Conservation (phyloP, 192 early-diverging fungal genomes). For the Podila epigama region DNA sequence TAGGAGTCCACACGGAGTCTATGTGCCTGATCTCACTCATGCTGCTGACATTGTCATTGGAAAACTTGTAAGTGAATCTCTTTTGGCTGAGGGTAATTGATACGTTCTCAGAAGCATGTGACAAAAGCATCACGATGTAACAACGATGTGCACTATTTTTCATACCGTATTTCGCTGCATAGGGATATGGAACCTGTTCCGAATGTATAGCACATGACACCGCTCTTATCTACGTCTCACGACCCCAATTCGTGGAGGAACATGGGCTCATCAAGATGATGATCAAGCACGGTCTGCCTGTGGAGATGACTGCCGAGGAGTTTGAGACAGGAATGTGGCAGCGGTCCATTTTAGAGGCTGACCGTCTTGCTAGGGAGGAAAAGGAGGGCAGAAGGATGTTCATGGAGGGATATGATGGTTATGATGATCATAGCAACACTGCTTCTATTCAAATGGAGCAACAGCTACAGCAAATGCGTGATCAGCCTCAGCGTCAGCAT, state of each 20-base stretch:
- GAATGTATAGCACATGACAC: conserved; percentile 67
- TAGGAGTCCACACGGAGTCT: conserved; percentile 59
- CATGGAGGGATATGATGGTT: conserved; percentile 2
- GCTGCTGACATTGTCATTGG: conserved; percentile 68
- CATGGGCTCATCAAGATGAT: conserved; percentile 61
- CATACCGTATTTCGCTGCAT: too few relatives aligned
- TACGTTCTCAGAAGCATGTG: neutral
- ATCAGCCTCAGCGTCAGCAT: too few relatives aligned
- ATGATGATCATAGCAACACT: too few relatives aligned
- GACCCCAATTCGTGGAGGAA: conserved; percentile 70
- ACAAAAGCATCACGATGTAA: neutral
- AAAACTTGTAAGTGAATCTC: conserved; percentile 56
- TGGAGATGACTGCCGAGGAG: conserved; percentile 60
- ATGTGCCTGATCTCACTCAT: conserved; percentile 67
- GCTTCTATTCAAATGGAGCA: conserved; percentile 54
- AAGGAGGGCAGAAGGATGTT: conserved; percentile 10
- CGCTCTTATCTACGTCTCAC: conserved; percentile 65
- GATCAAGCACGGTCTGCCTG: conserved; percentile 60
- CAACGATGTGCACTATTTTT: neutral
- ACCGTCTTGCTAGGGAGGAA: conserved; percentile 27
- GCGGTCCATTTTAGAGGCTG: conserved; percentile 56
- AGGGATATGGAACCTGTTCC: conserved; percentile 70
- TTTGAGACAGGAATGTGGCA: conserved; percentile 67
- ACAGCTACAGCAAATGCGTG: too few relatives aligned
- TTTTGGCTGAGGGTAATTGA: conserved; percentile 20